Evolutionary conservation across 1,284 basidiomycete genomes (phyloP), one percentile per base, ranked within the genome.

Genomic region (Apiotrichum montevideense): DNA sequence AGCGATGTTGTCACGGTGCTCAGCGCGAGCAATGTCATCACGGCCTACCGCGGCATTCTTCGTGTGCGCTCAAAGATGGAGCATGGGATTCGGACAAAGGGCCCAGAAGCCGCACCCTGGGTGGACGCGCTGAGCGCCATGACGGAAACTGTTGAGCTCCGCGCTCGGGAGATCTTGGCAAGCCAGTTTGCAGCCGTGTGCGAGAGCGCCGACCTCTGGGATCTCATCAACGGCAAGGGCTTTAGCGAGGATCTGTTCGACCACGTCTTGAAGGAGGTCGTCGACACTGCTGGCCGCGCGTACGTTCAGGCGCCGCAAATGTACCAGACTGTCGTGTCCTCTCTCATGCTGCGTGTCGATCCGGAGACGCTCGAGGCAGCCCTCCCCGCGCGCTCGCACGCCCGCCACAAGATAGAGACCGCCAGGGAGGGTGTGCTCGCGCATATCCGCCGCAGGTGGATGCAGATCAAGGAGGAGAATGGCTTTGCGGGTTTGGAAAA

Each of bases 401-500:
- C 87, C 8, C 82, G 86, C 6, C 78, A 50, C 1, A 81, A 83
- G 66, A 84, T 93, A 4, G 90, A 94, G 68, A 80, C 84, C 57
- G 80, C 87, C 1, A 82, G 86, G 6, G 72, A 84, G 33, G 85
- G 87, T 40, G 71, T 94, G 13, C 41, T 78, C 4, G 68, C 62
- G 39, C 75, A 78, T 56, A 69, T 92, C 8, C 80, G 81, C 53
- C 68, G 72, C 47, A 65, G 79, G 35, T 95, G 90, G 90, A 73
- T 87, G 55, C 81, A 79, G n/a, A 83, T 93, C 39, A 81, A 87
- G 14, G 83, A 86, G 54, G 84, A 85, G 45, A 83, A 84, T n/a
- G 90, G 88, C 0, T 95, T 97, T 66, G 84, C 88, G 47, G 73
- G 76, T 4, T 78, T 97, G 21, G 88, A 95, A 50, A 81, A 82